Evolutionary conservation across 73 alveolate genomes (phyloP), one percentile per base, ranked within the genome.

Genomic region (Paramecium pentaurelia): DNA sequence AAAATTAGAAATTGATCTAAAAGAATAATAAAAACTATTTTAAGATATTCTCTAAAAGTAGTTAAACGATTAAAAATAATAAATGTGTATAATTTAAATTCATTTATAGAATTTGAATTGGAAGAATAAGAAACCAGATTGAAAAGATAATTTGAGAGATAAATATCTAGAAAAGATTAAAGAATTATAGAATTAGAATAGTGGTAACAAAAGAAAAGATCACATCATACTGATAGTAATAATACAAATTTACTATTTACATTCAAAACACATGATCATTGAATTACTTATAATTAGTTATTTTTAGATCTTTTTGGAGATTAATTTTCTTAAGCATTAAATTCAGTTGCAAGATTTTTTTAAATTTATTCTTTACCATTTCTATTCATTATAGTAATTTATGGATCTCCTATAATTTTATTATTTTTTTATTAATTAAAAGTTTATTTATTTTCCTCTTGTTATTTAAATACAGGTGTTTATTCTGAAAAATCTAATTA

Each of bases 211-310:
- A 64, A 64, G 84, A 64, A 64, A 64, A 64, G 27, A 64, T 64
- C 84, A 12, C 27, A 64, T 32, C 84, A 64, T 34, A 32, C 45
- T 64, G 84, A 64, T 32, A 64, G 84, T 34, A 64, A 28, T 64
- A 64, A 34, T 64, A 32, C 42, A 32, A 28, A 64, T 64, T 34
- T 32, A 64, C 47, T 64, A 64, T 64, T 64, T 64, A 64, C 84
- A 64, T 64, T 64, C 47, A 64, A 64, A 64, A 64, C 84, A 64
- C 84, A 64, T 12, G 84, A 64, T 64, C 84, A 64, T 64, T 64
- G 84, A 64, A 64, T 64, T 54, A 54, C 70, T 54, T 16, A 54
- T 54, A 18, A 54, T 54, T 54, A 54, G 70, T 54, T 54, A 54
- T 54, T 54, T 16, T 49, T 49, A 54, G 70, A 54, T 54, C 32